phyloP scores from a whole-genome alignment of 2,329 filamentous ascomycete species.

The Ilyonectria mors-panacis region DNA sequence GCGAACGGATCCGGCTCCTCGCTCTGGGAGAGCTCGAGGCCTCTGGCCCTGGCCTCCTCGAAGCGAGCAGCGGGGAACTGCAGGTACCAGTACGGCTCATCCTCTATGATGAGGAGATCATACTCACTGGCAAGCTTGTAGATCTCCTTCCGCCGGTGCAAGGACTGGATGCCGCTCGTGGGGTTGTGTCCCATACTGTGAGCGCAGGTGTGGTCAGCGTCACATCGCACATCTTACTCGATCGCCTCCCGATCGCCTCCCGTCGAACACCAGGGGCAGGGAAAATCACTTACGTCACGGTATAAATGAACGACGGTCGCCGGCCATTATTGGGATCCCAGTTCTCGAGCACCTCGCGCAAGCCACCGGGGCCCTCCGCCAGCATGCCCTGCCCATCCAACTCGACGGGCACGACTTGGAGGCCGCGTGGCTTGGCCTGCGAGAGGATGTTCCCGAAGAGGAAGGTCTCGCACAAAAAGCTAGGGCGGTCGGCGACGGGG shows the following conservation, averaged over 20 bases:
- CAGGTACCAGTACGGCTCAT: conserved; percentile 96
- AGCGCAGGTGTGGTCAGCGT: conserved; percentile 4
- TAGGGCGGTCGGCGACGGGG: conserved; percentile 78
- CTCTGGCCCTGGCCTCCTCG: conserved; percentile 65
- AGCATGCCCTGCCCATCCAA: conserved; percentile 87
- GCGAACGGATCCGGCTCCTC: conserved; percentile 51
- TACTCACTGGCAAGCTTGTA: conserved; percentile 87
- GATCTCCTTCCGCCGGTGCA: conserved; percentile 82
- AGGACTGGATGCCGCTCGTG: conserved; percentile 81
- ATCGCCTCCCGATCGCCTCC: neutral
- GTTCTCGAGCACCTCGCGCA: conserved; percentile 83
- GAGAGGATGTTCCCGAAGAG: conserved; percentile 84
- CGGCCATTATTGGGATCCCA: conserved; percentile 85
- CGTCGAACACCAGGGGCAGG: neutral
- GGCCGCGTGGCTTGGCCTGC: conserved; percentile 75
- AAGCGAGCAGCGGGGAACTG: conserved; percentile 83
- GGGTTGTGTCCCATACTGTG: conserved; percentile 81
- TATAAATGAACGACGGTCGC: conserved; percentile 89
- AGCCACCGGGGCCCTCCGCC: conserved; percentile 78
- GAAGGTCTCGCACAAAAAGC: conserved; percentile 84
- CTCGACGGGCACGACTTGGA: conserved; percentile 81
- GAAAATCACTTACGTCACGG: conserved; percentile 78
- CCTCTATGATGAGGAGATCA: conserved; percentile 92
- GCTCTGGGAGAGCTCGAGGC: conserved; percentile 49
- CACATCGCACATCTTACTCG: neutral